Evolutionary conservation across 768 basidiomycete genomes (phyloP).

Genomic region (Dendrothele bispora): DNA sequence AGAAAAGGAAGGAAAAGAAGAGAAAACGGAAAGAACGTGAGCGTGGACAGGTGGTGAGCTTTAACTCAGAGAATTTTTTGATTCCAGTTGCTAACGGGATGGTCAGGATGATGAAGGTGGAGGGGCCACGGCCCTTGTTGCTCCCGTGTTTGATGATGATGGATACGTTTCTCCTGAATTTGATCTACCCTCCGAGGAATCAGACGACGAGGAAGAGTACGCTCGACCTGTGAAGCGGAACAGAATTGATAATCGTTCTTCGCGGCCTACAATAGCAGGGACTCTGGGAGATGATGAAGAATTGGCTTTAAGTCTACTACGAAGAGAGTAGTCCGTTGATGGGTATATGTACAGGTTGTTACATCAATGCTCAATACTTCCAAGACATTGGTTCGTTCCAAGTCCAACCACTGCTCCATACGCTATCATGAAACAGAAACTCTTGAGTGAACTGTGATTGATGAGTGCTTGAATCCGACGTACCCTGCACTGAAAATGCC

Average conservation of each 20-base stretch:
- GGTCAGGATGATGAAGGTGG: constrained; percentile 24
- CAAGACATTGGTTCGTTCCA: constrained; percentile 52
- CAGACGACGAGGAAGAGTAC: constrained; percentile 30
- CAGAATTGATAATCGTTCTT: constrained; percentile 17
- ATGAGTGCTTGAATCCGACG: constrained; percentile 34
- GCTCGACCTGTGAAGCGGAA: constrained; percentile 32
- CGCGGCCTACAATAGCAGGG: constrained; percentile 26
- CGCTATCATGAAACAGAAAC: constrained; percentile 9
- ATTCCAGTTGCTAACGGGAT: constrained; percentile 6
- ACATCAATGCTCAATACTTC: constrained; percentile 29
- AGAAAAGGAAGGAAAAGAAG: constrained; percentile 91
- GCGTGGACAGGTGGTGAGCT: constrained; percentile 34
- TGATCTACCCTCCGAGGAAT: constrained; percentile 43
- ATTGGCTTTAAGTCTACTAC: constrained; percentile 62
- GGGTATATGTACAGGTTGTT: background rate
- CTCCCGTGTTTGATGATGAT: constrained; percentile 47
- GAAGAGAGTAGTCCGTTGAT: constrained; percentile 16
- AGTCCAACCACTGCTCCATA: constrained; percentile 39
- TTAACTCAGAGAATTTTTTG: constrained; percentile 4
- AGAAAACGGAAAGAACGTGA: constrained; percentile 85
- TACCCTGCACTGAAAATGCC: constrained; percentile 71
- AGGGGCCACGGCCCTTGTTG: constrained; percentile 33
- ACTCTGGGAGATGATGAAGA: constrained; percentile 57
- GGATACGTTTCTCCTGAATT: constrained; percentile 76
- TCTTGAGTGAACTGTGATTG: background rate